These are phyloP conservation scores for Dioscorea cayenensis DNA, from an alignment of 116 monocot genomes.

Conservation along the genomic window DNA sequence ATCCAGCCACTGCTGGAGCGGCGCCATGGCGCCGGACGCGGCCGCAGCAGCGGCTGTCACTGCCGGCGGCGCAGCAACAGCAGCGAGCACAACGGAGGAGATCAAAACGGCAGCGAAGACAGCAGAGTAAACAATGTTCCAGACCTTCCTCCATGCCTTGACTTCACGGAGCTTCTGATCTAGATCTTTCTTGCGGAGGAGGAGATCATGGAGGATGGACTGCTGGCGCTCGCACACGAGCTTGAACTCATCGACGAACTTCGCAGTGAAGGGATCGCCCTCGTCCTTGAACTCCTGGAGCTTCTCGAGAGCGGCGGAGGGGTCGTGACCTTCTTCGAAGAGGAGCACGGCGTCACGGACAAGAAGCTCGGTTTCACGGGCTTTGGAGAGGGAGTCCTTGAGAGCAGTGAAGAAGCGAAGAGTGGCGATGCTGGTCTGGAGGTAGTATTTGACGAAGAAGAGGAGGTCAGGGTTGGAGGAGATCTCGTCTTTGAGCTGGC, in stretches of 20 bases:
- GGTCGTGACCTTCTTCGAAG: conserved; percentile 14
- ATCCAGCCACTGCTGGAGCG: conserved; percentile 1
- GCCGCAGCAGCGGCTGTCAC: neutral
- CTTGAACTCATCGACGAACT: conserved; percentile 15
- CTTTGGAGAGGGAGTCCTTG: conserved; percentile 2
- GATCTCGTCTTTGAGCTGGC: conserved; percentile 20
- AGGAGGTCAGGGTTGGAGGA: conserved; percentile 18
- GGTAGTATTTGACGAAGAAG: conserved; percentile 8
- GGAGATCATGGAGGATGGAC: conserved; percentile 2
- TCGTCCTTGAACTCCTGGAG: conserved; percentile 7
- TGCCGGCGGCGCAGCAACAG: conserved; percentile 13
- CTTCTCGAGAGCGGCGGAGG: neutral
- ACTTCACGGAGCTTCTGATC: conserved; percentile 8
- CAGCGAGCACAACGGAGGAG: conserved; percentile 20
- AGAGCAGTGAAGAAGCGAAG: conserved; percentile 20
- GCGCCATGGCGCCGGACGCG: neutral
- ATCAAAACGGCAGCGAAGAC: conserved; percentile 11
- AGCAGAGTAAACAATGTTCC: neutral
- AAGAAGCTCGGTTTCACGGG: conserved; percentile 9
- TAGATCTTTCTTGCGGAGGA: conserved; percentile 3
- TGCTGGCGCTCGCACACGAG: conserved; percentile 9
- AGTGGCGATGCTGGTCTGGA: conserved; percentile 10
- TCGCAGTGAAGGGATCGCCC: conserved; percentile 19
- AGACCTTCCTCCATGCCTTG: conserved; percentile 18
- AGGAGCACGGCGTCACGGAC: conserved; percentile 1